Conservation (phyloP, 257 asterid species). For the Plantago major region DNA sequence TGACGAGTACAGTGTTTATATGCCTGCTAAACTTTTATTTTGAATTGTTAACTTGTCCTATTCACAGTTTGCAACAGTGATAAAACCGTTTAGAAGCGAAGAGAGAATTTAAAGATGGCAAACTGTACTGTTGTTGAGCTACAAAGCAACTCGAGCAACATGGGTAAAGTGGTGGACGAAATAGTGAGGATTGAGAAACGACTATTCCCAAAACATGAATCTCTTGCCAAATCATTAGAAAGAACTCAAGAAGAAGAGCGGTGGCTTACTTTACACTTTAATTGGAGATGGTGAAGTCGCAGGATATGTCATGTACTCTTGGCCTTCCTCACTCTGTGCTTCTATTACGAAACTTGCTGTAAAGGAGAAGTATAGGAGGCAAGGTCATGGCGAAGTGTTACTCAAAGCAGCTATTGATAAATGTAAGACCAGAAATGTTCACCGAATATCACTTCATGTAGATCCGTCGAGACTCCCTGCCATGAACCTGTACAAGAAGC, state of each 20-base stretch:
- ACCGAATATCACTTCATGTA: conserved; percentile 72
- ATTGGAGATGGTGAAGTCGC: conserved; percentile 55
- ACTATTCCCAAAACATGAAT: conserved; percentile 86
- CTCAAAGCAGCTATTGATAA: conserved; percentile 66
- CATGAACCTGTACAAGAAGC: conserved; percentile 67
- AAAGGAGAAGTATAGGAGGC: conserved; percentile 59
- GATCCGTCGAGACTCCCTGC: conserved; percentile 79
- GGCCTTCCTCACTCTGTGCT: conserved; percentile 80
- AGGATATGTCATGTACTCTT: conserved; percentile 80
- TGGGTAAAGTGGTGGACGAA: conserved; percentile 49
- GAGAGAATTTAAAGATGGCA: conserved; percentile 21
- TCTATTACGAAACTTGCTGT: conserved; percentile 87
- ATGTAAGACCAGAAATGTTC: conserved; percentile 61
- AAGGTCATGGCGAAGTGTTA: conserved; percentile 76
- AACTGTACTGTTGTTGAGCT: conserved; percentile 44
- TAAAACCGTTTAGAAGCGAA: background rate
- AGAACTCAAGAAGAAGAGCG: conserved; percentile 63
- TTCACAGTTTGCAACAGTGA: background rate
- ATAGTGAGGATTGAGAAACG: conserved; percentile 73
- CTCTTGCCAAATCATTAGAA: conserved; percentile 67
- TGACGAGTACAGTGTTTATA: background rate
- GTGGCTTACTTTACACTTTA: conserved; percentile 50
- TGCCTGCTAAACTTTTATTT: background rate
- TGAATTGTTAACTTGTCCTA: background rate
- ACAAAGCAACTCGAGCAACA: conserved; percentile 42